Base-by-base conservation (phyloP, 495 filamentous ascomycete species). In the Friedmanniomyces simplex region DNA sequence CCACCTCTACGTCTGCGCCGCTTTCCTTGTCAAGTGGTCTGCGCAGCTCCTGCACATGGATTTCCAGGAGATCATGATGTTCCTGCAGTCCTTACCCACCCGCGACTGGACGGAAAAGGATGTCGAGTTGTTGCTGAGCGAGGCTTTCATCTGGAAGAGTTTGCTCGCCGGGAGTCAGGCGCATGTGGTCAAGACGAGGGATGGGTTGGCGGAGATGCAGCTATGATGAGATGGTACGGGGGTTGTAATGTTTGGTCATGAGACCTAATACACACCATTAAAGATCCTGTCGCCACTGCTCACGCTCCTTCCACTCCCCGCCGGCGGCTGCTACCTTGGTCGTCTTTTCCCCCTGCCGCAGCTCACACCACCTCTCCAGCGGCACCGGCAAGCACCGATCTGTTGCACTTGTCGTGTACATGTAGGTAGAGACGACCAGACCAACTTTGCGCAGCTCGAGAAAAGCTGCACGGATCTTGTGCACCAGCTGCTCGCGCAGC, bases 11-110 rank as follows among this genome's bases (percentile, higher is more conserved):
- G 93, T 98, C 30, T 98, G 93, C 69, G 93, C 93, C 52, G 93
- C 93, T 47, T 97, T 98, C 67, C 76, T 98, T n/a, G 93, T 97
- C 30, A 96, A 97, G 70, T 98, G 93, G 93, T 91, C 91, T 14
- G 86, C 93, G 62, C 86, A 90, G 66, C 78, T 98, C 41, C 80
- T 89, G 30, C 95, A 94, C 71, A 97, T 96, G 93, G 93, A 98
- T 69, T 98, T 66, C 28, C 77, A 96, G 76, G 91, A 96, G 68
- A 83, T 95, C 54, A 97, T 98, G 93, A 97, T 97, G 91, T 98
- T 97, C 66, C 75, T 98, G 26, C 93, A 98, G 73, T 87, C 91
- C 34, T 72, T 97, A 58, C 93, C 93, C 8, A 98, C 94, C n/a
- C 83, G 84, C 55, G 80, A 84, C 26, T 98, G 93, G 93, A 95